Conservation (phyloP, 2,329 filamentous ascomycete genomes). For the Epichloe sylvatica region DNA sequence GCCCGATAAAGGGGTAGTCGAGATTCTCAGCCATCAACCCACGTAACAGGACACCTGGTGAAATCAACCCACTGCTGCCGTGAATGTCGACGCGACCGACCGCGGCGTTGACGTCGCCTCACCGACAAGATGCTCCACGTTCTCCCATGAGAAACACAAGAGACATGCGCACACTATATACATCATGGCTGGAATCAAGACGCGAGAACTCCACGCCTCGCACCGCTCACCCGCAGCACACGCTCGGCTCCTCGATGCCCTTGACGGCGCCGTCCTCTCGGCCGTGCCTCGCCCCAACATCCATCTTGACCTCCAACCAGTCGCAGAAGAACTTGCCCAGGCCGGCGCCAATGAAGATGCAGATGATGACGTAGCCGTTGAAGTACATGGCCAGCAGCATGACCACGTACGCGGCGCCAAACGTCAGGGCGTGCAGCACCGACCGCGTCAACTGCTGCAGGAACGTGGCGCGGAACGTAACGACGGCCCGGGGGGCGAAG, state of each 20-base stretch:
- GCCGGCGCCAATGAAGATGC: slow-evolving; percentile 47
- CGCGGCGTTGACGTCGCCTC: no score
- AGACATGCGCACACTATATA: no score
- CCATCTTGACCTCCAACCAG: slow-evolving; percentile 34
- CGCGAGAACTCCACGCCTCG: background rate
- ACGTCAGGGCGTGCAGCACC: slow-evolving; percentile 53
- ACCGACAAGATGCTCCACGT: no score
- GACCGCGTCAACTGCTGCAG: slow-evolving; percentile 53
- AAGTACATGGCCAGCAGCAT: slow-evolving; percentile 55
- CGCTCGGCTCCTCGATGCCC: slow-evolving; percentile 31
- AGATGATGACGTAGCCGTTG: slow-evolving; percentile 64
- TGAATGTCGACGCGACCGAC: no score
- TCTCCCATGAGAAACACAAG: no score
- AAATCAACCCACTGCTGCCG: no score
- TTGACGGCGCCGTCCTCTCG: slow-evolving; percentile 11
- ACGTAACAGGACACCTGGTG: no score
- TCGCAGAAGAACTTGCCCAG: slow-evolving; percentile 41
- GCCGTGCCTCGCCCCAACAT: slow-evolving; percentile 15
- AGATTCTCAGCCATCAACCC: no score
- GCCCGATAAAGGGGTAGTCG: no score
- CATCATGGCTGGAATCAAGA: no score
- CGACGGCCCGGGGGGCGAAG: slow-evolving; percentile 9
- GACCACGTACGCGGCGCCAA: slow-evolving; percentile 62
- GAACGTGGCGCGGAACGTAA: slow-evolving; percentile 39
- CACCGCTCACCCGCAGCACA: slow-evolving; percentile 27